A percentile compares a stretch with the other conserved stretches of the same genome.
These are phyloP conservation scores for Chalara sp. DNA, from an alignment of 2,329 filamentous ascomycete species.

Conservation along the genomic window DNA sequence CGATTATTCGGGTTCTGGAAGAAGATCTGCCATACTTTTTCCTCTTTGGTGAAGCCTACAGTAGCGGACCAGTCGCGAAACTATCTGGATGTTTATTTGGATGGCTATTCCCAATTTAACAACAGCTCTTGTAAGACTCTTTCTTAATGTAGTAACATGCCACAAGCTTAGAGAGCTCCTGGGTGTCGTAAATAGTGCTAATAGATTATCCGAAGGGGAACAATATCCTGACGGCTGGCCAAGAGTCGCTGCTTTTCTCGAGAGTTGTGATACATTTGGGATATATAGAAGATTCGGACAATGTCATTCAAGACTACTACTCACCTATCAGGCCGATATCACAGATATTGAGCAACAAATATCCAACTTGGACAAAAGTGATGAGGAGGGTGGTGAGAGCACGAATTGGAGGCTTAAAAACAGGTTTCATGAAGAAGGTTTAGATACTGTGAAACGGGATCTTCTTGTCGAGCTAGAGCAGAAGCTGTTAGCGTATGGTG, in stretches of 20 bases:
- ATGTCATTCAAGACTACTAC: constrained; percentile 2
- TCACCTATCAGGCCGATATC: constrained; percentile 3
- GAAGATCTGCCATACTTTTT: not conserved
- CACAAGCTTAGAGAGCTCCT: not conserved
- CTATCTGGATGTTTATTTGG: not conserved
- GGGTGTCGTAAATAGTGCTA: not conserved
- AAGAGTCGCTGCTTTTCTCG: constrained; percentile 6
- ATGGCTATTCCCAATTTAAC: constrained; percentile 1
- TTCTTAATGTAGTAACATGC: not conserved
- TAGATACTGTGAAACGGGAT: constrained; percentile 4
- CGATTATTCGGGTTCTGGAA: not conserved
- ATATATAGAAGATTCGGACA: constrained; percentile 5
- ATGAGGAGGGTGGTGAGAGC: not conserved
- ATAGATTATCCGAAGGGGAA: not conserved
- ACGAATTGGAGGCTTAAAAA: constrained; percentile 3
- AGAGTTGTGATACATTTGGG: constrained; percentile 4
- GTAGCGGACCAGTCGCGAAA: not conserved
- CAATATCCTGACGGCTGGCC: constrained; percentile 6
- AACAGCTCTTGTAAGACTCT: not conserved
- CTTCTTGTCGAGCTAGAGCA: constrained; percentile 2
- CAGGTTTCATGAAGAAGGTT: constrained; percentile 6
- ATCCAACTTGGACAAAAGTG: constrained; percentile 2
- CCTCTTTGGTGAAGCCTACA: not conserved
- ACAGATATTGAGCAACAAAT: constrained; percentile 3
- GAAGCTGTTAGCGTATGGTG: constrained; percentile 5